These are phyloP conservation scores for Bondarzewia mesenterica DNA, from an alignment of 1,284 basidiomycete genomes.

Conservation along the genomic window DNA sequence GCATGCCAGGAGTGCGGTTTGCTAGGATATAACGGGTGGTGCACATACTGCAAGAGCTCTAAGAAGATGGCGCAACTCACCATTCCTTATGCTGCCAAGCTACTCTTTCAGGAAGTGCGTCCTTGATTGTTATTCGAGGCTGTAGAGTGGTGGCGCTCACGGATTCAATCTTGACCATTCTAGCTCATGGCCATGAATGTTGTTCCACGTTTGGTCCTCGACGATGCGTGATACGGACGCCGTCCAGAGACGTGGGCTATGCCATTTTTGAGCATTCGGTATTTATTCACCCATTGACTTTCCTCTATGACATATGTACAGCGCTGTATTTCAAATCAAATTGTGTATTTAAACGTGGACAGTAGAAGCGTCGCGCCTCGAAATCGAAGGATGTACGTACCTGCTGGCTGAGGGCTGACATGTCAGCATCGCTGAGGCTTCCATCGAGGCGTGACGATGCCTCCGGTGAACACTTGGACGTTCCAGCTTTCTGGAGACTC, in stretches of 20 bases:
- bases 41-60: conserved; percentile 91
- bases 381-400: background rate
- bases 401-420: too few relatives aligned
- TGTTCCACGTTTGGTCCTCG: conserved; percentile 77
- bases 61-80: conserved; percentile 94
- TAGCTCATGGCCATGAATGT: conserved; percentile 95
- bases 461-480: background rate
- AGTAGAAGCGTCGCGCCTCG: background rate
- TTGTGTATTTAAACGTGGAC: background rate
- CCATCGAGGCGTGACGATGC: background rate
- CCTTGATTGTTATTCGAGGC: conserved; percentile 2
- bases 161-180: conserved; percentile 2
- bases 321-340: background rate
- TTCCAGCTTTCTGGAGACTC: background rate
- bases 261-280: too few relatives aligned
- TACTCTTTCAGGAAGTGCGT: conserved; percentile 92
- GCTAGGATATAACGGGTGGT: conserved; percentile 97
- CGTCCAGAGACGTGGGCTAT: too few relatives aligned
- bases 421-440: background rate
- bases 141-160: conserved; percentile 4
- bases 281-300: background rate
- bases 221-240: conserved; percentile 68
- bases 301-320: background rate
- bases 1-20: conserved; percentile 93
- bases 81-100: conserved; percentile 97